Evolutionary conservation across 1,284 basidiomycete genomes (phyloP), one percentile per base, ranked within the genome.

Genomic region (Ustilago lituana): DNA sequence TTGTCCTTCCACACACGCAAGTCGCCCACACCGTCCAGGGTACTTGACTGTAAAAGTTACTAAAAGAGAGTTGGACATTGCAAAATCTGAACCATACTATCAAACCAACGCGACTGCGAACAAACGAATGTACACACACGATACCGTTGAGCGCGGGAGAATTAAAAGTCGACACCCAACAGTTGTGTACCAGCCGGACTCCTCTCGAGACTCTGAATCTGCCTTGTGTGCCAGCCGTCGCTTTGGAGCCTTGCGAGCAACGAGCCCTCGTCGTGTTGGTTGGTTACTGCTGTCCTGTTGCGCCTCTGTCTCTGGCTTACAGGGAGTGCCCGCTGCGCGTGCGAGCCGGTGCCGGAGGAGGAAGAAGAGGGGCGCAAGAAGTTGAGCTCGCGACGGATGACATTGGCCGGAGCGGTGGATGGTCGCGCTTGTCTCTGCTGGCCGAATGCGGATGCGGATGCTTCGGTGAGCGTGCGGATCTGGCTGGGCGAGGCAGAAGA

Each of bases 151-250:
- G n/a, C n/a, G n/a, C n/a, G n/a, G n/a, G n/a, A n/a, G n/a, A n/a
- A n/a, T 52, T 32, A 76, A 36, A 73, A 76, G 46, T 75, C 73
- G 10, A 75, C 73, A 6, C 73, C 73, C 8, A 75, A 36, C 35
- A 75, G 31, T 14, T 57, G 61, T 3, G 66, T 69, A 1, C 73
- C 73, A 2, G 70, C 62, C 3, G 73, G 73, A 19, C 70, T 69
- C 8, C 70, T 57, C 27, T 73, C 73, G 20, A 75, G 29, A 19
- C 47, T 51, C 53, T 73, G 70, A 32, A 75, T 68, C 52, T 75
- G 73, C 14, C 73, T 35, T 15, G 70, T 56, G 20, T 73, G 72
- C 73, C 73, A 75, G 20, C 71, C 73, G 46, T 75, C 73, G 24
- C 55, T 58, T 17, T 68, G 70, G n/a, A 75, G 44, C 8, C 73